A percentile compares a stretch with the other conserved stretches of the same genome.
phyloP scores from a whole-genome alignment of 345 rosid species.

The Streptanthus diversifolius region DNA sequence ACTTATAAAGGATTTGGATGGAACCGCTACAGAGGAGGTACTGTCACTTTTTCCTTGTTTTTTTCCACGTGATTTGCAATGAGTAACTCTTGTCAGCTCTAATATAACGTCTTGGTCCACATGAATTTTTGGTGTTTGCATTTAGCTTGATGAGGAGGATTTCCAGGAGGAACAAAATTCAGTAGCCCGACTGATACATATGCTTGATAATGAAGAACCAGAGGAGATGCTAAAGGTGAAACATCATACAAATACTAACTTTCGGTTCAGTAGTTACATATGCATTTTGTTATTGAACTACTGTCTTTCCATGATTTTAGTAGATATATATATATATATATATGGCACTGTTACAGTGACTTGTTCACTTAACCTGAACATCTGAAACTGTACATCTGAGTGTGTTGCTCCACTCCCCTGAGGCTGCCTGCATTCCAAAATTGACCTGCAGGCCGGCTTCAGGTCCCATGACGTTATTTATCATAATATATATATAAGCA shows the following conservation, averaged over 20 bases:
- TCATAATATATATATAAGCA: not conserved
- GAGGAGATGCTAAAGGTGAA: constrained; percentile 87
- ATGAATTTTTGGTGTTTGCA: constrained; percentile 10
- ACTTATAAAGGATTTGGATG: constrained; percentile 82
- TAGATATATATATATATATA: not conserved
- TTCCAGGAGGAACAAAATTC: constrained; percentile 89
- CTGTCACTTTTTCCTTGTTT: not conserved
- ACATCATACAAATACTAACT: not conserved
- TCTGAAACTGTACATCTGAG: not conserved
- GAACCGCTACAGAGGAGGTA: constrained; percentile 62
- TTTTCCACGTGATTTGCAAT: not conserved
- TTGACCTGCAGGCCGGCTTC: constrained; percentile 1
- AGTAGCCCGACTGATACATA: constrained; percentile 81
- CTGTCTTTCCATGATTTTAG: not conserved
- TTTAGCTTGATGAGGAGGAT: constrained; percentile 89
- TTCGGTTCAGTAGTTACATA: constrained; percentile 4
- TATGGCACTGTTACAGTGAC: not conserved
- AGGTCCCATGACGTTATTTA: not conserved
- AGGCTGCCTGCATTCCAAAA: not conserved
- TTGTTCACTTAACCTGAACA: not conserved
- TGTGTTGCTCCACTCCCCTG: constrained; percentile 1
- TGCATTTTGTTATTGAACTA: not conserved
- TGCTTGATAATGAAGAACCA: constrained; percentile 69
- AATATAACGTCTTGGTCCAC: not conserved
- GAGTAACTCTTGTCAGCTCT: constrained; percentile 1